phyloP scores from a whole-genome alignment of 129 eudicot species.

The Scalesia atractyloides region DNA sequence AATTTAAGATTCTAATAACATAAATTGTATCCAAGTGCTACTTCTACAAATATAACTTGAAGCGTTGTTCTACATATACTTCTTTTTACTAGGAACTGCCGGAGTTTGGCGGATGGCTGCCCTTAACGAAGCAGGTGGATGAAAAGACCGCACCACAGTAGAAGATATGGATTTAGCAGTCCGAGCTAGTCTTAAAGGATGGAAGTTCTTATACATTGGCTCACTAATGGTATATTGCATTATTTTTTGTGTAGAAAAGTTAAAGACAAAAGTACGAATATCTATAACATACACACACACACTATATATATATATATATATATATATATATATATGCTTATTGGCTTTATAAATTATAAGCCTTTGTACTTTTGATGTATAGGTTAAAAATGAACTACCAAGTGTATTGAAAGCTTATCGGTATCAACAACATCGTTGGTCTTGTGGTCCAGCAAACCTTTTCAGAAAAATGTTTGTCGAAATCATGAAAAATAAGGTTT shows the following conservation, averaged over 20 bases:
- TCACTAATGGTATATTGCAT: neutral
- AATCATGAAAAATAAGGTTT: neutral
- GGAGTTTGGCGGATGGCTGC: slow-evolving; percentile 13
- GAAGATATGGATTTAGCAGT: slow-evolving; percentile 16
- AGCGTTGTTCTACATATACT: neutral
- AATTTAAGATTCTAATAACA: neutral
- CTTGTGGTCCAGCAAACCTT: slow-evolving; percentile 13
- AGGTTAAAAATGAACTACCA: slow-evolving; percentile 10
- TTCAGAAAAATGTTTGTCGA: neutral
- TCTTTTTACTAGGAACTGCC: neutral
- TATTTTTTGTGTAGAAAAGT: no score
- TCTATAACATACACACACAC: no score
- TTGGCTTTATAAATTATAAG: no score
- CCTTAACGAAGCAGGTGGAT: slow-evolving; percentile 3
- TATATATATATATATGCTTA: no score
- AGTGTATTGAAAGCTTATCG: slow-evolving; percentile 6
- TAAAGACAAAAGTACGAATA: no score
- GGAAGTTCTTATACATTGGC: slow-evolving; percentile 7
- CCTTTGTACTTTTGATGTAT: neutral
- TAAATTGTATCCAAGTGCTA: neutral
- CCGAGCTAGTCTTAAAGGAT: slow-evolving; percentile 11
- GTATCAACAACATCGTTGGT: slow-evolving; percentile 9
- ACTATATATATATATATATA: no score
- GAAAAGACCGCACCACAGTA: slow-evolving; percentile 6
- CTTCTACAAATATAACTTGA: neutral